Evolutionary conservation across 352 stramenopile genomes (phyloP), one percentile per base, ranked within the genome.

Genomic region (Pythium folliculosum): DNA sequence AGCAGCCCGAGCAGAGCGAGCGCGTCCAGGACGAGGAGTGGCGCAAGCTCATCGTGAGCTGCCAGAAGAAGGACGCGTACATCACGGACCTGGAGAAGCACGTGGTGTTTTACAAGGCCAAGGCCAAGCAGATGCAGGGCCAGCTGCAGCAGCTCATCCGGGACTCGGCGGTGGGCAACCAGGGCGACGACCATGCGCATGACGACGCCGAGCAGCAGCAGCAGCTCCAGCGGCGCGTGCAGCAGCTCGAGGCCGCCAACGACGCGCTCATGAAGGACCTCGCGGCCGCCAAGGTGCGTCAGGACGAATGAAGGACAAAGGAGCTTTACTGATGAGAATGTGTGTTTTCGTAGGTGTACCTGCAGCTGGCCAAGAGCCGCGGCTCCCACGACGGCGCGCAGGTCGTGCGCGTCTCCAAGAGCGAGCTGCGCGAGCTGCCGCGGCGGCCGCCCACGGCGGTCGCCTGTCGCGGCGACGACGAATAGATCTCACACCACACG

Each of bases 71-170:
- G 63, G 82, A 92, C 71, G 84, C 89, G 67, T 95, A 94, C 74
- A 93, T 95, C 17, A 73, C 77, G 0, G 85, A 91, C 16, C 64
- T 93, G 21, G 87, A 95, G 65, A 95, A 92, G 62, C 85, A 95
- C 68, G 35, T 95, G 6, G 83, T 93, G 48, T 91, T 95, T 57
- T 95, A 92, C 82, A 93, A 95, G 60, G 81, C 83, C 19, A 95
- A 95, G 57, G 83, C 85, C 32, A 92, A 95, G 64, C 85, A 95
- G 63, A 89, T 92, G 80, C 87, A 95, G 54, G 60, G 70, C n/a
- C 87, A 95, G 69, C 63, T 94, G 16, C 82, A 91, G 71, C 82
- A 92, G 69, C 75, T 92, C 17, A 91, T 94, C 55, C 80, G 82
- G 0, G 78, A 84, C 44, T 91, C 81, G 25, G 53, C 63, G 25